phyloP scores from a whole-genome alignment of 495 filamentous ascomycete species.

The Tuber brumale region DNA sequence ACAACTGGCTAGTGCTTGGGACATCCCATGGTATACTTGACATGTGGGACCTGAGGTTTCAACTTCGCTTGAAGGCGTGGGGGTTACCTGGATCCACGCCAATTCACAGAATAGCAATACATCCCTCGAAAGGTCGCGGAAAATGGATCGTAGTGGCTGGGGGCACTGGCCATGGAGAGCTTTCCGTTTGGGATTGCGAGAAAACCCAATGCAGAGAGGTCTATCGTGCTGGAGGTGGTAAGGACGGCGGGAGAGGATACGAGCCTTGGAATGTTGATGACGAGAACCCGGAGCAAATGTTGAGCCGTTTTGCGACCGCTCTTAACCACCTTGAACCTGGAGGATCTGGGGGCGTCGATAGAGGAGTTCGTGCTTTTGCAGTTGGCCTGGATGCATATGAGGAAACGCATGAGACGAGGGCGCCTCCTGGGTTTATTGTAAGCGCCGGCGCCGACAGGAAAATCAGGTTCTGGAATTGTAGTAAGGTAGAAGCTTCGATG shows the following conservation, averaged over 20 bases:
- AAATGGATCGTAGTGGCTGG: slow-evolving; percentile 81
- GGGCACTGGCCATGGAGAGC: slow-evolving; percentile 81
- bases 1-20: slow-evolving; percentile 83
- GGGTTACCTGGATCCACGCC: slow-evolving; percentile 72
- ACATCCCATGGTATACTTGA: slow-evolving; percentile 90
- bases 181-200: slow-evolving; percentile 94
- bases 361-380: slow-evolving; percentile 57
- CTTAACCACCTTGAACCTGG: slow-evolving; percentile 49
- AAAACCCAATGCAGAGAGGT: slow-evolving; percentile 83
- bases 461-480: slow-evolving; percentile 86
- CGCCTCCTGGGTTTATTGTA: slow-evolving; percentile 58
- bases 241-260: slow-evolving; percentile 60
- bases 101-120: slow-evolving; percentile 72
- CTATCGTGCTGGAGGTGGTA: slow-evolving; percentile 59
- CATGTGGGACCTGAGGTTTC: slow-evolving; percentile 94
- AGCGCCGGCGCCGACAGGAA: slow-evolving; percentile 85
- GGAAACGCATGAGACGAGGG: slow-evolving; percentile 16
- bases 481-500: slow-evolving; percentile 61
- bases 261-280: slow-evolving; percentile 87
- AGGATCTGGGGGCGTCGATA: slow-evolving; percentile 47
- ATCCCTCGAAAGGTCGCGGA: slow-evolving; percentile 67
- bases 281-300: slow-evolving; percentile 78
- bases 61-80: slow-evolving; percentile 79
- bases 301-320: slow-evolving; percentile 74
- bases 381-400: slow-evolving; percentile 51